Evolutionary conservation across 805 yeast genomes (phyloP).

Genomic region (Zygotorulaspora danielsina): DNA sequence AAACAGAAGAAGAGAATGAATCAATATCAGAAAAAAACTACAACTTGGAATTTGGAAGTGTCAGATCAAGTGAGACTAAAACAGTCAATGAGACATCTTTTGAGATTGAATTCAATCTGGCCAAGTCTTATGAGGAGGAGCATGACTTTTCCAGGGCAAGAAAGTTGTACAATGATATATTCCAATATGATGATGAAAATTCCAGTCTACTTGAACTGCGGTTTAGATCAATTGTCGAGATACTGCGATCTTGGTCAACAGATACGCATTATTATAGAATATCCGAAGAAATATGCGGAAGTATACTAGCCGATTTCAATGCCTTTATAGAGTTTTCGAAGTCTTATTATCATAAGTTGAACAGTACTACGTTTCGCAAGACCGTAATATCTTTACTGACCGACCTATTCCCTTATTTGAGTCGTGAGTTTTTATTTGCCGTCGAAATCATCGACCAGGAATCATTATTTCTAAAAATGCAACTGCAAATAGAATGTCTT

Average conservation of each 20-base stretch:
- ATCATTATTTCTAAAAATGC: conserved; percentile 5
- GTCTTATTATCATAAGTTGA: neutral
- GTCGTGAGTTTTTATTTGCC: conserved; percentile 9
- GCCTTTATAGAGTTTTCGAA: neutral
- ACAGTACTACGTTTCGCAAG: neutral
- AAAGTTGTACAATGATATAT: conserved; percentile 4
- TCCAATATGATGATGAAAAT: neutral
- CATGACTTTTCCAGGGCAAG: conserved; percentile 16
- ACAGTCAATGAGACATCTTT: conserved; percentile 2
- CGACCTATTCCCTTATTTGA: conserved; percentile 5
- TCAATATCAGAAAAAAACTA: neutral
- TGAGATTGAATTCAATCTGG: conserved; percentile 10
- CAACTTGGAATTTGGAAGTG: neutral
- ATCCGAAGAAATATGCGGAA: conserved; percentile 1
- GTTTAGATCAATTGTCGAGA: conserved; percentile 7
- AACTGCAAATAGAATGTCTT: conserved; percentile 5
- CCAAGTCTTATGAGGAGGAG: conserved; percentile 13
- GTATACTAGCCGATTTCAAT: conserved; percentile 3
- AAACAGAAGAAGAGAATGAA: conserved; percentile 19
- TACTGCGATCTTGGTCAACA: conserved; percentile 7
- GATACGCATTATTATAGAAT: conserved; percentile 13
- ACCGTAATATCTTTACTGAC: neutral
- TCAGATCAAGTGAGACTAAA: neutral
- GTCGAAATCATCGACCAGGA: conserved; percentile 4
- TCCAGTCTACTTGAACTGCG: conserved; percentile 2